Percentiles rank a stretch among this genome's conserved stretches.
These are phyloP conservation scores for Curvularia lunata DNA, from an alignment of 2,329 filamentous ascomycete genomes.

Conservation along the genomic window DNA sequence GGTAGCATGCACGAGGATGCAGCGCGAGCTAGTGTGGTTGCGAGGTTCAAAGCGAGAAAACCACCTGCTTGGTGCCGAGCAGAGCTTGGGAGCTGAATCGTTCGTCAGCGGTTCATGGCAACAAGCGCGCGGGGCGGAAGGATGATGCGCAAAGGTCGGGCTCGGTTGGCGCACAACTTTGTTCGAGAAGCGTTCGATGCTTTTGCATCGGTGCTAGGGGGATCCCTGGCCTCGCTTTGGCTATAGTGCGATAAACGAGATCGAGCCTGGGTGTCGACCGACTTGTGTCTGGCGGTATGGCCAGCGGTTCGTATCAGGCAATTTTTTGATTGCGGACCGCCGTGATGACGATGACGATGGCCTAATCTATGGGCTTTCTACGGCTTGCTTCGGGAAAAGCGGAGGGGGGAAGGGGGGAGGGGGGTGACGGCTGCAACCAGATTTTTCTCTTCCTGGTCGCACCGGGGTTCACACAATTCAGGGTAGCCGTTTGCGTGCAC, in stretches of 20 bases:
- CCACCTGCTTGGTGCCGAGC: neutral
- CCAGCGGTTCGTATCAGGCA: neutral
- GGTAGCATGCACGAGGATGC: neutral
- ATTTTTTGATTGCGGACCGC: neutral
- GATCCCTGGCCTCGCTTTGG: slow-evolving; percentile 28
- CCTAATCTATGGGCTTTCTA: neutral
- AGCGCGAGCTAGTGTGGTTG: neutral
- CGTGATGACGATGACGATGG: neutral
- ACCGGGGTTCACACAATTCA: slow-evolving; percentile 15
- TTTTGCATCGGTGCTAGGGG: slow-evolving; percentile 21
- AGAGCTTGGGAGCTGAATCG: slow-evolving; percentile 4
- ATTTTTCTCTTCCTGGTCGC: slow-evolving; percentile 8
- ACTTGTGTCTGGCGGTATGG: slow-evolving; percentile 1
- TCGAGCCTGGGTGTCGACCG: neutral
- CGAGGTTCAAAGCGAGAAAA: neutral
- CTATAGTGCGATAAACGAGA: slow-evolving; percentile 24
- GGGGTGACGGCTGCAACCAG: neutral
- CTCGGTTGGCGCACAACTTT: slow-evolving; percentile 33
- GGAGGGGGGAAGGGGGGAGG: neutral
- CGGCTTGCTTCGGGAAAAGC: neutral
- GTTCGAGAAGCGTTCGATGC: slow-evolving; percentile 33
- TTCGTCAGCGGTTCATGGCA: neutral
- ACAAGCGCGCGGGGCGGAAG: slow-evolving; percentile 24
- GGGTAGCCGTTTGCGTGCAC: slow-evolving; percentile 9
- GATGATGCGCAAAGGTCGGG: slow-evolving; percentile 20